Percentiles rank a stretch among this genome's conserved stretches.
phyloP scores from a whole-genome alignment of 139 green algal genomes.

The Asterochloris sp. region DNA sequence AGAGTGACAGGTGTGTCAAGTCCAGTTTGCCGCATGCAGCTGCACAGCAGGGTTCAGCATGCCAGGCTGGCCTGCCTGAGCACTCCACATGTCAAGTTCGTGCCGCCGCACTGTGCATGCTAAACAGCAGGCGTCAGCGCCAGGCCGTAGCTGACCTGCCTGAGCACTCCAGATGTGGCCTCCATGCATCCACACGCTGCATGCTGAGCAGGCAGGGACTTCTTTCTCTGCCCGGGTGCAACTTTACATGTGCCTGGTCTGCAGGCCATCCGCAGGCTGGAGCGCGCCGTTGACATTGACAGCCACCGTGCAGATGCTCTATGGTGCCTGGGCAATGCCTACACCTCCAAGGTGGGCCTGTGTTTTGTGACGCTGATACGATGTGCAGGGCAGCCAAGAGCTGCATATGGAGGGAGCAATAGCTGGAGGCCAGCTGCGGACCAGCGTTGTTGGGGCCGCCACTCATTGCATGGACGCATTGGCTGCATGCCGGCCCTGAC shows the following conservation, averaged over 20 bases:
- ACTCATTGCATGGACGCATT: too few relatives aligned
- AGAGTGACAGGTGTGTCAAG: neutral
- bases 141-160: neutral
- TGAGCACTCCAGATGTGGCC: neutral
- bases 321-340: constrained; percentile 97
- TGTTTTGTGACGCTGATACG: neutral
- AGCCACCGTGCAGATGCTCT: constrained; percentile 74
- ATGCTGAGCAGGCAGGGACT: neutral
- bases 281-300: constrained; percentile 77
- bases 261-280: constrained; percentile 9
- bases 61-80: neutral
- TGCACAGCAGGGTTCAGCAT: neutral
- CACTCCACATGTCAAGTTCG: neutral
- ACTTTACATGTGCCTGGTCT: neutral
- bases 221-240: neutral
- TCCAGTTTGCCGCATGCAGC: neutral
- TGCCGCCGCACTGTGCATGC: neutral
- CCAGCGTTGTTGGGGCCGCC: neutral
- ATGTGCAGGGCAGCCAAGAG: neutral
- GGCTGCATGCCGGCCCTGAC: neutral
- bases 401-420: neutral
- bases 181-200: neutral
- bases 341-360: constrained; percentile 61
- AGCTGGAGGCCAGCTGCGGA: neutral
- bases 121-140: too few relatives aligned